Evolutionary conservation across 306 rosid species (phyloP), one percentile per base, ranked within the genome.

Genomic region (Fragaria nilgerrensis): DNA sequence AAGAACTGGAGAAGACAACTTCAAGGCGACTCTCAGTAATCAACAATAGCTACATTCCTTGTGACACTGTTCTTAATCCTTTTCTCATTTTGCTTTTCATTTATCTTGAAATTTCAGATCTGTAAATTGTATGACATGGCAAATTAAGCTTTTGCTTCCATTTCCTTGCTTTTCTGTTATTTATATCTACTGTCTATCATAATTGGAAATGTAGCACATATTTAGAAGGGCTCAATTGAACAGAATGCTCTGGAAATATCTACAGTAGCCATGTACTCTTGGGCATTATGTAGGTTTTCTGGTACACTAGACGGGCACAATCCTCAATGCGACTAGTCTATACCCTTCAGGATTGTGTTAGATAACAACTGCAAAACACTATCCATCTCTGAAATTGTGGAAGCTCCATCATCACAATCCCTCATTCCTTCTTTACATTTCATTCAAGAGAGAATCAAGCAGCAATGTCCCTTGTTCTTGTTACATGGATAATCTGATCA

Each of bases 1-100:
- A 17, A 74, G 78, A 77, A 82, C 85, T 81, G 70, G 82, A 77
- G 84, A 79, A 84, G 80, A 87, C 69, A 72, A 80, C 86, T 74
- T 83, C 63, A 82, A 81, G 86, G 78, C 81, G 79, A 82, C 84
- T 23, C 71, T 23, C 71, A 80, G 72, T 83, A 84, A 80, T 85
- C 80, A 84, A 82, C 84, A 79, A 68, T 74, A 84, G 87, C 83
- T 68, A 75, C 71, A 72, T 77, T 78, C 89, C 83, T 72, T 34
- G 79, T 34, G 80, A 82, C 89, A 76, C 79, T 32, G 55, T 69
- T 82, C 69, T 70, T 68, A 3, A 37, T 82, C 86, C 47, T 68
- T 53, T 37, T 44, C 67, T 72, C 62, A 58, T 47, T 63, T 66
- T 75, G 66, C 37, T 69, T 49, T 19, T 62, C 14, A 36, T 79